Evolutionary conservation across 2,329 filamentous ascomycete species (phyloP).

Genomic region (Neonectria hederae): DNA sequence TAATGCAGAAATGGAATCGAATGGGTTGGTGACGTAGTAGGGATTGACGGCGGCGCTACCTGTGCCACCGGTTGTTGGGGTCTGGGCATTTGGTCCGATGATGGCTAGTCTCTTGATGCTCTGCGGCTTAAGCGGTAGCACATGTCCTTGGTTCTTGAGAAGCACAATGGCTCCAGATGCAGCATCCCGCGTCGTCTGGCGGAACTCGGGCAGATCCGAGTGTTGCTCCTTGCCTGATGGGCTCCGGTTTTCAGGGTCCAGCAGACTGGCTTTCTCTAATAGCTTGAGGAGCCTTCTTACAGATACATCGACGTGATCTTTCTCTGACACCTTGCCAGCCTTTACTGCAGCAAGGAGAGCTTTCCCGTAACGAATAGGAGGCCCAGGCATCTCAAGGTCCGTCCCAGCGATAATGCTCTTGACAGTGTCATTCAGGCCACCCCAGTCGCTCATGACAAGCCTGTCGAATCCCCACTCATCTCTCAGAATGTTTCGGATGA

Average conservation of each 20-base stretch:
- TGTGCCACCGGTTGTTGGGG: too few species aligned
- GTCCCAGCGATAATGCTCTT: not conserved
- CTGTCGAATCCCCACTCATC: slow-evolving; percentile 18
- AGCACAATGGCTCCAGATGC: slow-evolving; percentile 15
- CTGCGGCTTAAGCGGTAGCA: too few species aligned
- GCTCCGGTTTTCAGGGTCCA: slow-evolving; percentile 3
- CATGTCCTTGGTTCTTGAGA: slow-evolving; percentile 12
- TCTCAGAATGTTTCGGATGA: slow-evolving; percentile 36
- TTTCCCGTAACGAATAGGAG: not conserved
- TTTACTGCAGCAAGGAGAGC: too few species aligned
- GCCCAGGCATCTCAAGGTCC: not conserved
- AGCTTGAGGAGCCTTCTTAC: too few species aligned
- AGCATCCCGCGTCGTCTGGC: slow-evolving; percentile 21
- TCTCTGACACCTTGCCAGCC: too few species aligned
- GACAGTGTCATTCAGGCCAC: not conserved
- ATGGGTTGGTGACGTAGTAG: too few species aligned
- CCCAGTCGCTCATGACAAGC: slow-evolving; percentile 47
- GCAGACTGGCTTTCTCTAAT: too few species aligned
- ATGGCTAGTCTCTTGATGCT: too few species aligned
- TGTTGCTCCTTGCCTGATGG: slow-evolving; percentile 34
- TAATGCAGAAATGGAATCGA: too few species aligned
- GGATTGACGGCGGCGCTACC: too few species aligned
- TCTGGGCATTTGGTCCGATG: too few species aligned
- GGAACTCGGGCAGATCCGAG: slow-evolving; percentile 36
- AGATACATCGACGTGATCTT: too few species aligned